phyloP scores from a whole-genome alignment of 108 stramenopile genomes.

The Cyclotella atomus region DNA sequence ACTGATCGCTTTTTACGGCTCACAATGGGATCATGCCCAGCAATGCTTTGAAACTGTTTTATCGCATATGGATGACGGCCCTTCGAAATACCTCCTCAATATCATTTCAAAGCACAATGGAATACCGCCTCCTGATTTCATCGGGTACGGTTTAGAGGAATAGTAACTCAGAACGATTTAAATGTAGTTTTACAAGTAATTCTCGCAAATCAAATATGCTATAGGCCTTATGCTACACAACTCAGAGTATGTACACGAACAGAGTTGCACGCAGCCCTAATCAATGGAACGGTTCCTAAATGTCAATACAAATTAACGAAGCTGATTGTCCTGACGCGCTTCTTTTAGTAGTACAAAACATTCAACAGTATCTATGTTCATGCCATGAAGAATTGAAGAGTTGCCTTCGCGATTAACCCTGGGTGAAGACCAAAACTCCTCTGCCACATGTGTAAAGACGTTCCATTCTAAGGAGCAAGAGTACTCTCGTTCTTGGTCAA shows the following conservation, averaged over 20 bases:
- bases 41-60: slow-evolving; percentile 63
- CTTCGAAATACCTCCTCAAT: slow-evolving; percentile 71
- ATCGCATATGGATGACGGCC: slow-evolving; percentile 76
- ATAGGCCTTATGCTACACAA: no score
- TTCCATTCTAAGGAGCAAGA: slow-evolving; percentile 2
- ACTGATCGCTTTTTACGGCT: slow-evolving; percentile 65
- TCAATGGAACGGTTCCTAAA: no score
- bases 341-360: background rate
- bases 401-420: slow-evolving; percentile 1
- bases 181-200: no score
- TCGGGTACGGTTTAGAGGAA: slow-evolving; percentile 30
- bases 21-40: slow-evolving; percentile 73
- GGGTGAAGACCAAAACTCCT: background rate
- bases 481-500: slow-evolving; percentile 22
- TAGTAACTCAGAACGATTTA: background rate
- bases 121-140: slow-evolving; percentile 64
- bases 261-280: no score
- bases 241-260: no score
- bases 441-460: background rate
- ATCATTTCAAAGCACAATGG: slow-evolving; percentile 67
- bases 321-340: slow-evolving; percentile 8
- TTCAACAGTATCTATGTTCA: background rate
- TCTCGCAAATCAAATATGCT: no score
- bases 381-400: background rate
- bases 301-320: background rate